Evolutionary conservation across 108 stramenopile genomes (phyloP), one percentile per base, ranked within the genome.

Genomic region (Nitzschia sp.): DNA sequence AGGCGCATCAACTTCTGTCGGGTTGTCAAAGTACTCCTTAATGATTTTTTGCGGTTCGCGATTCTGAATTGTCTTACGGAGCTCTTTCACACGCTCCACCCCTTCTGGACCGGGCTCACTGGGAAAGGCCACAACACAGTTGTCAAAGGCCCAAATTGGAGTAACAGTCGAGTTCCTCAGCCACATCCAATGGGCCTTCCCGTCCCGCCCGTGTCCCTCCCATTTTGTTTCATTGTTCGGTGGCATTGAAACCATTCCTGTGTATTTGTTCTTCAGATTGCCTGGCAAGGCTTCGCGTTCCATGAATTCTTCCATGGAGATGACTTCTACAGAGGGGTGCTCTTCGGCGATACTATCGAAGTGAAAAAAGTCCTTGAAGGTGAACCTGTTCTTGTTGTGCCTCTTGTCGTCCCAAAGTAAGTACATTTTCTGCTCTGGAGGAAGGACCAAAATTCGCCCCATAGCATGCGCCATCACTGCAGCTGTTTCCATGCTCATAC

Each of bases 401-500:
- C 19, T 22, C 3, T 63, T 25, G 30, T 67, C 73, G 19, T 74
- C 63, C 27, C 53, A 26, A 0, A 75, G 53, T 55, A 77, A 82
- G 58, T 69, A 80, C 59, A 95, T 87, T 1, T 77, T 54, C 66
- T 95, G 85, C 57, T 84, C 70, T 1, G 94, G 94, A 0, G 97
- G 96, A 59, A 98, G 71, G 33, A 98, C 96, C 41, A 98, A 66
- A 4, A 80, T 94, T 1, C 97, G 72, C 19, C 93, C 94, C 82
- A 91, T 98, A 21, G 91, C 92, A 72, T 86, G 80, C 0, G 97
- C 95, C 71, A 97, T 64, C 15, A 85, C 81, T 3, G 60, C 68
- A 3, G 91, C 89, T 8, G 94, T 94, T 85, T 98, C 97, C 82
- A 96, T 78, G 36, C 80, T 64, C 95, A 98, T 96, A 33, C 97